Evolutionary conservation across 805 yeast species (phyloP).

Genomic region (Nakazawaea peltata): DNA sequence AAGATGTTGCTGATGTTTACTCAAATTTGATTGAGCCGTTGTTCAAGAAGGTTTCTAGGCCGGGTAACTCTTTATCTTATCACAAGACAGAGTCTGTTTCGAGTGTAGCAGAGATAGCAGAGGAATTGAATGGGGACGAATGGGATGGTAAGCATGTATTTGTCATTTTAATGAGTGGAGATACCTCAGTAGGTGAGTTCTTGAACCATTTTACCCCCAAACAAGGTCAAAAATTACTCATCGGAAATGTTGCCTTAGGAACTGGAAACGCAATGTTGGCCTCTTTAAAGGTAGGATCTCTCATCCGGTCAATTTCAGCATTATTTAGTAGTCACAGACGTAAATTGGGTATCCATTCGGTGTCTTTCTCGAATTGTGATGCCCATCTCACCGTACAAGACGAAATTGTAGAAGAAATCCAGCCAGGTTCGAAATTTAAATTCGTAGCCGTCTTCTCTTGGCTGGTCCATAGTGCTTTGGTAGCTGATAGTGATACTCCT

Average conservation of each 20-base stretch:
- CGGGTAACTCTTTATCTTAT: slow-evolving; percentile 31
- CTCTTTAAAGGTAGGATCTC: slow-evolving; percentile 39
- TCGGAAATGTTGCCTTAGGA: slow-evolving; percentile 61
- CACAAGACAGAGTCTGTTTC: slow-evolving; percentile 30
- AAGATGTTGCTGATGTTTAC: slow-evolving; percentile 27
- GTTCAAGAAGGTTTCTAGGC: slow-evolving; percentile 26
- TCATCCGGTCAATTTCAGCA: slow-evolving; percentile 25
- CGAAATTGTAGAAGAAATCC: background rate
- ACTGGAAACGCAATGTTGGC: slow-evolving; percentile 79
- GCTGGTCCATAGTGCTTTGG: slow-evolving; percentile 82
- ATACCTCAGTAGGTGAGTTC: slow-evolving; percentile 76
- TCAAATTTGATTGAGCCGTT: slow-evolving; percentile 37
- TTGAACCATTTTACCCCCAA: slow-evolving; percentile 35
- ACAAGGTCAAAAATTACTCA: slow-evolving; percentile 3
- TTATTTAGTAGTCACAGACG: slow-evolving; percentile 20
- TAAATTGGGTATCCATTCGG: slow-evolving; percentile 38
- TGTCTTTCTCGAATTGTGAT: slow-evolving; percentile 12
- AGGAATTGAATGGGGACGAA: slow-evolving; percentile 14
- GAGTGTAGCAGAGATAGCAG: slow-evolving; percentile 35
- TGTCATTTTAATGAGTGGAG: slow-evolving; percentile 70
- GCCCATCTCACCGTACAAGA: slow-evolving; percentile 16
- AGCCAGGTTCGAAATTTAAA: slow-evolving; percentile 7
- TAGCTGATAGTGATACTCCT: slow-evolving; percentile 70
- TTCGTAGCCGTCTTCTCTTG: slow-evolving; percentile 68
- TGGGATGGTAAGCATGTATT: slow-evolving; percentile 22